These are phyloP conservation scores for Diaporthe helianthi DNA, from an alignment of 2,329 filamentous ascomycete genomes.

Conservation along the genomic window DNA sequence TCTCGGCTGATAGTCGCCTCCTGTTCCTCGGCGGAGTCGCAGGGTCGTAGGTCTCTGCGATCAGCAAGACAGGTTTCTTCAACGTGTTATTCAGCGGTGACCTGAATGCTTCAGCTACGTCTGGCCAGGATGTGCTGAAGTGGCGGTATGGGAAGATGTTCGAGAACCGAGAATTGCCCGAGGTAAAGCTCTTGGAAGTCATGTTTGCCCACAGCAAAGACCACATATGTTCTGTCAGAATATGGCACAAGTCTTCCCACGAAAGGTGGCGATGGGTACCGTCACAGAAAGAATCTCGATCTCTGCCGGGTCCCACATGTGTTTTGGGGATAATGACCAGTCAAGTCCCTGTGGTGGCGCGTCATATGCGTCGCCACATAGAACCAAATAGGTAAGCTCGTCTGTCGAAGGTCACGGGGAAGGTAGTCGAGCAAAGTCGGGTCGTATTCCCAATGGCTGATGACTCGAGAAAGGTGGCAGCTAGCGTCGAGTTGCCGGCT, in stretches of 20 bases:
- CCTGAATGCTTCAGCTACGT: constrained; percentile 54
- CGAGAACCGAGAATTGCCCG: constrained; percentile 55
- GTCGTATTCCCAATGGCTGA: constrained; percentile 51
- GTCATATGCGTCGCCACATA: constrained; percentile 56
- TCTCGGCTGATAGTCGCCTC: constrained; percentile 50
- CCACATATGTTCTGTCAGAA: constrained; percentile 47
- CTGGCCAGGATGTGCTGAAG: constrained; percentile 53
- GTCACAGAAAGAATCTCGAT: background rate
- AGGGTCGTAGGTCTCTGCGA: constrained; percentile 58
- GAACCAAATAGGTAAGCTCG: constrained; percentile 51
- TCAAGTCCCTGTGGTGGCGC: constrained; percentile 48
- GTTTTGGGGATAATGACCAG: background rate
- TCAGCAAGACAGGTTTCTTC: constrained; percentile 52
- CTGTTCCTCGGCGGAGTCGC: constrained; percentile 58
- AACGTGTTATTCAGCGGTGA: constrained; percentile 54
- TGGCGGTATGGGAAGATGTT: constrained; percentile 54
- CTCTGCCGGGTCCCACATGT: background rate
- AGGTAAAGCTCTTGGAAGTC: constrained; percentile 53
- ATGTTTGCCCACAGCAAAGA: constrained; percentile 54
- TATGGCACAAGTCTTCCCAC: background rate
- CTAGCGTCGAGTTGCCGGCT: constrained; percentile 52
- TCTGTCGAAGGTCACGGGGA: constrained; percentile 44
- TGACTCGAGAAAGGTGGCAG: constrained; percentile 47
- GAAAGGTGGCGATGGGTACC: no score
- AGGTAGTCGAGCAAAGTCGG: constrained; percentile 43